Conservation (phyloP, 2,329 filamentous ascomycete genomes). For the Aspergillus sp. region DNA sequence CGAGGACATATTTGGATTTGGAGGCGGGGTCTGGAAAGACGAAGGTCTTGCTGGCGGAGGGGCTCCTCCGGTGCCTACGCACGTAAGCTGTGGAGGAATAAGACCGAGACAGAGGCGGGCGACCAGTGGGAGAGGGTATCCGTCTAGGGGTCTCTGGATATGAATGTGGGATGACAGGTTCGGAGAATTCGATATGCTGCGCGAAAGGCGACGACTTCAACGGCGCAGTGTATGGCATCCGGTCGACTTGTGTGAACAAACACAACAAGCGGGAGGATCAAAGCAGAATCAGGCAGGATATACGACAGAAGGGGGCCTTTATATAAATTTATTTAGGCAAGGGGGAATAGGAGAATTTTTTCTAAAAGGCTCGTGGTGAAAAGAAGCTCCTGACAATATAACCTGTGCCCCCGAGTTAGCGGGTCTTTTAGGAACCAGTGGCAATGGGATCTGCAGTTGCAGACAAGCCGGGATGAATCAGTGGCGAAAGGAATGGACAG, state of each 20-base stretch:
- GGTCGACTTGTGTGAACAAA: constrained; percentile 31
- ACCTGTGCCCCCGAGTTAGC: neutral
- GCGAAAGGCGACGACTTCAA: constrained; percentile 54
- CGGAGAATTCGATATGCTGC: constrained; percentile 46
- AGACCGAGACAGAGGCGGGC: constrained; percentile 50
- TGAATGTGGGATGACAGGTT: constrained; percentile 19
- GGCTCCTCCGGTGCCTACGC: constrained; percentile 56
- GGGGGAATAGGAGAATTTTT: neutral
- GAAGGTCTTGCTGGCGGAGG: constrained; percentile 42
- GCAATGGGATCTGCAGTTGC: neutral
- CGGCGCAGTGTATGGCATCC: constrained; percentile 50
- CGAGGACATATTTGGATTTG: constrained; percentile 19
- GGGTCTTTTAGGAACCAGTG: neutral
- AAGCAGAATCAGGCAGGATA: neutral
- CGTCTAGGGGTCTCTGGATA: constrained; percentile 13
- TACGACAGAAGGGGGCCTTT: neutral
- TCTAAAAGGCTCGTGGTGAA: neutral
- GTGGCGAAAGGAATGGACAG: neutral
- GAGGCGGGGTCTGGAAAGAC: constrained; percentile 23
- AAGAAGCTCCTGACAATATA: neutral
- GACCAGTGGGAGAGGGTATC: constrained; percentile 21
- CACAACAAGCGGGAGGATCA: constrained; percentile 18
- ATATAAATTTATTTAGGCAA: neutral
- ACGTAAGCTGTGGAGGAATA: constrained; percentile 58
- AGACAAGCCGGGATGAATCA: neutral